Evolutionary conservation across 345 rosid genomes (phyloP).

Genomic region (Trapa incisa): DNA sequence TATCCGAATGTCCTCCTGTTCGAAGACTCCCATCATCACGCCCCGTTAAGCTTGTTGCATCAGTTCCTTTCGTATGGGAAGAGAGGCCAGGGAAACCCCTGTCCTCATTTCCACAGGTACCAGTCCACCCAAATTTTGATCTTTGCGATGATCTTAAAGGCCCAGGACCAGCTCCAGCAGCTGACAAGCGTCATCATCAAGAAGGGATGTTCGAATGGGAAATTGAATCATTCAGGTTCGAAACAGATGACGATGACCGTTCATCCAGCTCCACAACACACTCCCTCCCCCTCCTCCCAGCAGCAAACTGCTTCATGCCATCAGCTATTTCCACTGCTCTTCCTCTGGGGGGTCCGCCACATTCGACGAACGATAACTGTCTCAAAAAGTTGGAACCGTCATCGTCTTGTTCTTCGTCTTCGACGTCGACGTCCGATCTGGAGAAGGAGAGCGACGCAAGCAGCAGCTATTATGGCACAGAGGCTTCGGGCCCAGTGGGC

Average conservation of each 20-base stretch:
- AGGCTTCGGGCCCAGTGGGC: slow-evolving; percentile 56
- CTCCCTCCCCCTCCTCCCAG: slow-evolving; percentile 14
- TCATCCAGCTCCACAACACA: slow-evolving; percentile 43
- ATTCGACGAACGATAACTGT: slow-evolving; percentile 9
- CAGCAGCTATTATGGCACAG: slow-evolving; percentile 42
- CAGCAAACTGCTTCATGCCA: slow-evolving; percentile 25
- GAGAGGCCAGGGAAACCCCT: slow-evolving; percentile 16
- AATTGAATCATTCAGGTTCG: slow-evolving; percentile 25
- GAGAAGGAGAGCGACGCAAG: slow-evolving; percentile 49
- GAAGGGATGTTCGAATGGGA: slow-evolving; percentile 16
- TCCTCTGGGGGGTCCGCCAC: slow-evolving; percentile 16
- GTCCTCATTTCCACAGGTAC: slow-evolving; percentile 8
- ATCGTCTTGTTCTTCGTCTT: slow-evolving; percentile 11
- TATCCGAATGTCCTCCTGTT: slow-evolving; percentile 12
- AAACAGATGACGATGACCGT: slow-evolving; percentile 28
- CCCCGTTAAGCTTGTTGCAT: slow-evolving; percentile 29
- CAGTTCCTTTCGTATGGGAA: slow-evolving; percentile 18
- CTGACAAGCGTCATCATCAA: not conserved
- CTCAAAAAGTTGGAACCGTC: slow-evolving; percentile 17
- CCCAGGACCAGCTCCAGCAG: not conserved
- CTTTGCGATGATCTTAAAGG: slow-evolving; percentile 7
- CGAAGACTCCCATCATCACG: not conserved
- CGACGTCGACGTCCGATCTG: slow-evolving; percentile 26
- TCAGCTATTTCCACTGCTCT: slow-evolving; percentile 18
- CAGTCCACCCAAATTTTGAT: not conserved